Percentiles rank a stretch among this genome's conserved stretches.
These are phyloP conservation scores for Phytophthora megakarya DNA, from an alignment of 352 stramenopile species.

Conservation along the genomic window DNA sequence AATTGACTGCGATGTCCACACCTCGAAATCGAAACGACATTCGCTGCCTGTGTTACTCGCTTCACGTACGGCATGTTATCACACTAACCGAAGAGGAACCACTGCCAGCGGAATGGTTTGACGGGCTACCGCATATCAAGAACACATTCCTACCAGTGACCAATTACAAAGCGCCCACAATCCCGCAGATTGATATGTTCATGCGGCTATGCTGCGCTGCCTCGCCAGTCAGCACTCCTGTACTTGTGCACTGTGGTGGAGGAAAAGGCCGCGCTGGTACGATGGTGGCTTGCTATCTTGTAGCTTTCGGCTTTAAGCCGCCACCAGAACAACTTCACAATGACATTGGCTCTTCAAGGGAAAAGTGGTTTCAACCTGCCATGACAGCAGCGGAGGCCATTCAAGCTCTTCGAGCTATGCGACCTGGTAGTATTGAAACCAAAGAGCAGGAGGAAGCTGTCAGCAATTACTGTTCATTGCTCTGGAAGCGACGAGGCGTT, in stretches of 20 bases:
- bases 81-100: constrained; percentile 49
- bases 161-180: constrained; percentile 62
- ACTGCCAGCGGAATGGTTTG: constrained; percentile 39
- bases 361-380: constrained; percentile 40
- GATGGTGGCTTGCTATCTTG: constrained; percentile 71
- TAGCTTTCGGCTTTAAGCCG: constrained; percentile 61
- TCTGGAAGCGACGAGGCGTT: constrained; percentile 60
- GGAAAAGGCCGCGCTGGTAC: constrained; percentile 66
- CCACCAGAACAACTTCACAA: constrained; percentile 8
- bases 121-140: constrained; percentile 20
- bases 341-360: not conserved
- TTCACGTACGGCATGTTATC: constrained; percentile 43
- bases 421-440: constrained; percentile 65
- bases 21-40: constrained; percentile 42
- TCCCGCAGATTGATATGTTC: constrained; percentile 68
- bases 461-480: constrained; percentile 49
- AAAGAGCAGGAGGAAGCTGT: constrained; percentile 56
- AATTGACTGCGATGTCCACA: constrained; percentile 48
- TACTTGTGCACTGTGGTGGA: constrained; percentile 70
- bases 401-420: constrained; percentile 42
- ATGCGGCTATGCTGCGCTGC: constrained; percentile 42
- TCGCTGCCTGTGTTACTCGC: constrained; percentile 30
- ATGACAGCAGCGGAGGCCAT: constrained; percentile 56
- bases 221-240: constrained; percentile 14
- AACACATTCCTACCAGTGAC: constrained; percentile 55